Base-by-base conservation (phyloP, 2,329 filamentous ascomycete genomes). In the Diaporthe citrichinensis region DNA sequence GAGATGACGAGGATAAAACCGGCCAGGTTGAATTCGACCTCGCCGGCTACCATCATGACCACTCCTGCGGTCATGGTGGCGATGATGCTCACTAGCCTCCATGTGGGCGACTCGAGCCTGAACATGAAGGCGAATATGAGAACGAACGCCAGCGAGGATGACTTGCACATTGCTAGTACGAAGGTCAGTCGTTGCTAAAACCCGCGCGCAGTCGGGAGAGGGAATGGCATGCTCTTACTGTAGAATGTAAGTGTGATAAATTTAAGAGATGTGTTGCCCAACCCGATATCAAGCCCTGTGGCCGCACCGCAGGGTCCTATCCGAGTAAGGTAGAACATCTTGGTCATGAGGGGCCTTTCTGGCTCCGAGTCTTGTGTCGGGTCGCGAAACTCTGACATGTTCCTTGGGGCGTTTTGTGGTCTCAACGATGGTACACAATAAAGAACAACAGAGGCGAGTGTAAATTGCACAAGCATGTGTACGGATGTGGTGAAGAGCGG, bases 161-260 rank as follows among this genome's bases (percentile, higher is more conserved):
- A 98, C 89, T 99, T 99, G 86, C 97, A 98, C 97, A 99, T 98
- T 76, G 97, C 92, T 93, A 77, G 28, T 31, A 55, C 1, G 46
- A 36, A 17, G 20, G 78, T 83, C 77, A 84, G 81, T 73, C 46
- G n/a, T 3, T 25, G 31, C 31, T 23, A 0, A 36, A 25, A 8
- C 25, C 8, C 31, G n/a, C 14, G 3, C 15, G 14, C 17, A 71
- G 71, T 58, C n/a, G 39, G 51, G 1, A 17, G 53, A 36, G 49
- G 51, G 28, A 34, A 9, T 23, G 17, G 34, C 15, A 5, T 31
- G 20, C 4, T 46, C 91, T 79, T 88, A 93, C 92, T 99, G 85
- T 98, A 98, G 84, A 99, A 99, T 14, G 96, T 98, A 79, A 99
- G 91, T 57, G 95, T 96, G 80, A 99, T 98, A 84, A 97, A 98